phyloP scores from a whole-genome alignment of 768 basidiomycete species.

The Mycena epipterygia region DNA sequence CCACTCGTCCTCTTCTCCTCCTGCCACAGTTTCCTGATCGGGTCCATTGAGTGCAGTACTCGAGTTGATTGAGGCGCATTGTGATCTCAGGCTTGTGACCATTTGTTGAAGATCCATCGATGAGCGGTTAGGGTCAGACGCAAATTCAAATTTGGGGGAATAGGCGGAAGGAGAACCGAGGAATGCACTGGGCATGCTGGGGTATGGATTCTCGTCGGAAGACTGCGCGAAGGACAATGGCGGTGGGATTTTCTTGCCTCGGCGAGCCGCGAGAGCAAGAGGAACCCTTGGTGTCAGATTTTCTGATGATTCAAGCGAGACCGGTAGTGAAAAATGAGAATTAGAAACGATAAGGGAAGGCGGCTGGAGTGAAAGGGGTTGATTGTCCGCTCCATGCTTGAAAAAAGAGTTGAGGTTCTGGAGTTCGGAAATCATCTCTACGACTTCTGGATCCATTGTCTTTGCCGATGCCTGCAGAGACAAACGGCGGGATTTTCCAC shows the following conservation, averaged over 20 bases:
- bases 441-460: conserved; percentile 54
- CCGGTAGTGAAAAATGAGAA: conserved; percentile 54
- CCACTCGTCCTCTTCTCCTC: conserved; percentile 50
- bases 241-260: conserved; percentile 53
- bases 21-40: conserved; percentile 22
- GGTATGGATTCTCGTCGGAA: conserved; percentile 47
- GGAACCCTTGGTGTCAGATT: conserved; percentile 38
- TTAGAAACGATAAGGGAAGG: conserved; percentile 59
- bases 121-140: conserved; percentile 38
- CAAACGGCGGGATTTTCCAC: conserved; percentile 46
- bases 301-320: conserved; percentile 51
- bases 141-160: conserved; percentile 49
- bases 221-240: conserved; percentile 43
- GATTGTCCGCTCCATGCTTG: conserved; percentile 36
- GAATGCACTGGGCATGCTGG: conserved; percentile 60
- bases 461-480: conserved; percentile 50
- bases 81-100: conserved; percentile 58
- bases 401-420: conserved; percentile 57
- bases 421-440: conserved; percentile 56
- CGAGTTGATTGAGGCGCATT: conserved; percentile 48
- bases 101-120: conserved; percentile 57
- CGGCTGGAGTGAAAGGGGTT: conserved; percentile 40
- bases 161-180: conserved; percentile 57
- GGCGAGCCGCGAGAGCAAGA: conserved; percentile 50
- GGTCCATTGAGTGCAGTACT: conserved; percentile 22